Conservation (phyloP, 225 moss, liverwort and hornwort genomes). For the Polytrichum commune region DNA sequence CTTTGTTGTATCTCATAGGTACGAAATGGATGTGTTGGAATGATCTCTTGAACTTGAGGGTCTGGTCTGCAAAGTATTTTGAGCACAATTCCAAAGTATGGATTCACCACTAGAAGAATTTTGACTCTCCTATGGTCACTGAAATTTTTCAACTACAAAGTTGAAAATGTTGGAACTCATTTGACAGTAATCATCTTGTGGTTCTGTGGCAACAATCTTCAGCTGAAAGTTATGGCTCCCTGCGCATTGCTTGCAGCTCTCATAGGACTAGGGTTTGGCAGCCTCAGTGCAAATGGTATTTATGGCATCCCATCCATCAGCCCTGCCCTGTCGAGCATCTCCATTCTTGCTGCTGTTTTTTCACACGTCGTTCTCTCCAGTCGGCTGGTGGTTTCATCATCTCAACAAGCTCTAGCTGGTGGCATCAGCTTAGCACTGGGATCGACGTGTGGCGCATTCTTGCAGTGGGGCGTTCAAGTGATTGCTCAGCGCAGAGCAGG, state of each 20-base stretch:
- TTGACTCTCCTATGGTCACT: no score
- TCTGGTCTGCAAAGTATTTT: no score
- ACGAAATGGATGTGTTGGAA: no score
- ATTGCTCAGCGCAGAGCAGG: constrained; percentile 59
- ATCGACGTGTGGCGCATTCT: constrained; percentile 65
- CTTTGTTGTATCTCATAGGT: no score
- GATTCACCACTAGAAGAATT: no score
- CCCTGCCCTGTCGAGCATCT: constrained; percentile 84
- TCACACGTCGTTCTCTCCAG: constrained; percentile 19
- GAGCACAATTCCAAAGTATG: no score
- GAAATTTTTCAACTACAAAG: no score
- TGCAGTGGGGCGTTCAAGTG: constrained; percentile 77
- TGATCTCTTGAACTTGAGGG: no score
- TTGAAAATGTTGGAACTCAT: neutral
- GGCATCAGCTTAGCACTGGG: constrained; percentile 68
- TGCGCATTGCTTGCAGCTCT: constrained; percentile 82
- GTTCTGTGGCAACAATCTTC: constrained; percentile 34
- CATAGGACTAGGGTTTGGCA: constrained; percentile 80
- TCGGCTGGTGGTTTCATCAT: constrained; percentile 7
- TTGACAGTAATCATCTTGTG: constrained; percentile 36
- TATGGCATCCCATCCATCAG: constrained; percentile 83
- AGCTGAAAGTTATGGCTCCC: constrained; percentile 98
- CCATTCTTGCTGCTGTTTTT: constrained; percentile 64
- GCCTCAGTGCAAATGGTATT: constrained; percentile 73
- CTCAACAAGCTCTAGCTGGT: constrained; percentile 31